Evolutionary conservation across 805 yeast genomes (phyloP).

Genomic region (Cyberlindnera meyerae): DNA sequence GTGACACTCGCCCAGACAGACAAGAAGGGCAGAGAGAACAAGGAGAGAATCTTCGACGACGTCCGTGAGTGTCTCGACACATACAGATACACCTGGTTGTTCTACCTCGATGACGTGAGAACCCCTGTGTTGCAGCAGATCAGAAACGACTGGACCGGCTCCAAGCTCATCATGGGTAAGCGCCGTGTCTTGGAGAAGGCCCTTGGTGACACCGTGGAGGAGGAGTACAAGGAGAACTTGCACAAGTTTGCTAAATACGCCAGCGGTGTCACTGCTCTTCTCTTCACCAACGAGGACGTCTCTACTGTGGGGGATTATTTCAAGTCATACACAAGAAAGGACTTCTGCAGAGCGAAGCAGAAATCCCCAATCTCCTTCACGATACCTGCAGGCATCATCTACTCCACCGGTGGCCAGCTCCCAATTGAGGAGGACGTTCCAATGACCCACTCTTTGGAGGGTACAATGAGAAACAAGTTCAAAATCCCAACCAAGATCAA

Average conservation of each 20-base stretch:
- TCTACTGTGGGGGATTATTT: conserved; percentile 90
- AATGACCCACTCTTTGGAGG: conserved; percentile 93
- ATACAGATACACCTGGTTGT: conserved; percentile 76
- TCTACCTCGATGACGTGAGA: conserved; percentile 86
- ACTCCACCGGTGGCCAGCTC: conserved; percentile 93
- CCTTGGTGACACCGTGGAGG: conserved; percentile 79
- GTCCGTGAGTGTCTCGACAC: conserved; percentile 77
- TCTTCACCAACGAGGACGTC: conserved; percentile 85
- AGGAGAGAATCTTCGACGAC: conserved; percentile 86
- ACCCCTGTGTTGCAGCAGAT: conserved; percentile 93
- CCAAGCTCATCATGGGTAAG: conserved; percentile 84
- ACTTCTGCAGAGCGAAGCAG: conserved; percentile 87
- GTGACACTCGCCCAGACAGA: conserved; percentile 95
- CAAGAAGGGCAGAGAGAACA: conserved; percentile 90
- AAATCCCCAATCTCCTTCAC: conserved; percentile 77
- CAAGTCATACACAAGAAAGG: conserved; percentile 67
- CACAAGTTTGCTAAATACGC: conserved; percentile 60
- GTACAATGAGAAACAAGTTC: conserved; percentile 80
- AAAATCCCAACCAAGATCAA: conserved; percentile 90
- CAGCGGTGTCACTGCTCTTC: conserved; percentile 78
- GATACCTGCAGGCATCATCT: conserved; percentile 86
- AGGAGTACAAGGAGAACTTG: conserved; percentile 84
- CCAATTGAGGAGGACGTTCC: conserved; percentile 92
- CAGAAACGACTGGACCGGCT: conserved; percentile 89
- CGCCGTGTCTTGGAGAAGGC: conserved; percentile 92